phyloP scores from a whole-genome alignment of 78 protist genomes.

The Dictyostelium brefeldianum region DNA sequence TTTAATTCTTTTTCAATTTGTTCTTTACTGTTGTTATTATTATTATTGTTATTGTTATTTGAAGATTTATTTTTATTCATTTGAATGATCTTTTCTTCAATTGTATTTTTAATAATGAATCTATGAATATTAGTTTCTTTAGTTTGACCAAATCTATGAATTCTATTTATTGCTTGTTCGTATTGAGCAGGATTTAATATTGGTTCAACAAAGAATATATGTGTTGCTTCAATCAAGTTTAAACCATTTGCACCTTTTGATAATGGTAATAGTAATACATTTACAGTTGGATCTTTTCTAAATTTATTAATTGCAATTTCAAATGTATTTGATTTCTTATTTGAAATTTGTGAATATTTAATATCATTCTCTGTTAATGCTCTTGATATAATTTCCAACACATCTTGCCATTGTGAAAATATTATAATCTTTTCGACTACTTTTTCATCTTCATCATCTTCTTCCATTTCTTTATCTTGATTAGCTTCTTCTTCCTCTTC shows the following conservation, averaged over 20 bases:
- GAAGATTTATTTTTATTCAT: constrained; percentile 1
- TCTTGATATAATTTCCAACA: constrained; percentile 46
- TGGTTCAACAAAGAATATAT: constrained; percentile 86
- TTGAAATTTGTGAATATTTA: not conserved
- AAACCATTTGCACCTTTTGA: constrained; percentile 75
- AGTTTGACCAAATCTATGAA: constrained; percentile 84
- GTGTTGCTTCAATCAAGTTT: constrained; percentile 82
- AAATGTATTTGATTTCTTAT: not conserved
- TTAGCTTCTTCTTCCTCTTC: not conserved
- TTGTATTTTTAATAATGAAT: constrained; percentile 70
- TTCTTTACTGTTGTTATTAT: not conserved
- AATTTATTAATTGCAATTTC: constrained; percentile 35
- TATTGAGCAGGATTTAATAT: constrained; percentile 70
- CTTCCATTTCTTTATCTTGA: not conserved
- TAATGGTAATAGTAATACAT: constrained; percentile 74
- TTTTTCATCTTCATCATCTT: not conserved
- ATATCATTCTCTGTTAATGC: constrained; percentile 37
- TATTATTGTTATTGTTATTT: not conserved
- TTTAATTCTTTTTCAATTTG: too few relatives aligned
- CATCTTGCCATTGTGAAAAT: constrained; percentile 82
- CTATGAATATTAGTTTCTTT: constrained; percentile 82
- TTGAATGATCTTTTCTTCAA: constrained; percentile 75
- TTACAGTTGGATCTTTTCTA: constrained; percentile 24
- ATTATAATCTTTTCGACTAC: constrained; percentile 39
- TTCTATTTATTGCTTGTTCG: constrained; percentile 80